Conservation (phyloP, 441 rosid genomes). For the Gossypium gossypioides region DNA sequence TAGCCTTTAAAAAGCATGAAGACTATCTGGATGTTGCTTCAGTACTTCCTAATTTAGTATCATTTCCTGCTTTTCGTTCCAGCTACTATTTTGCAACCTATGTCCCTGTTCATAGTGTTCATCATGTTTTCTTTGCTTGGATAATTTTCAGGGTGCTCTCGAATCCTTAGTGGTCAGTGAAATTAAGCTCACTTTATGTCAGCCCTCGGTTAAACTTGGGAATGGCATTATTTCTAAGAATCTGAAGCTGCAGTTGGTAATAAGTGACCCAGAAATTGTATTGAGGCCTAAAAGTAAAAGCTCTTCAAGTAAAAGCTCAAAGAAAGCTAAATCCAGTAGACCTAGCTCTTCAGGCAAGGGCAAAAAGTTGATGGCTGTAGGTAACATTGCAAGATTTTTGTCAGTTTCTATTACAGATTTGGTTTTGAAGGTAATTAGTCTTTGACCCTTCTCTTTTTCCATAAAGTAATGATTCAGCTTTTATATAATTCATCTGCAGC, state of each 20-base stretch:
- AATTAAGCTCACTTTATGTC: slow-evolving; percentile 74
- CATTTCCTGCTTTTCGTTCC: background rate
- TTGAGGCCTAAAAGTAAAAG: slow-evolving; percentile 51
- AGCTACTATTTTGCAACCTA: background rate
- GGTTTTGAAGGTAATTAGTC: slow-evolving; percentile 57
- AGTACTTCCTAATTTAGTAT: background rate
- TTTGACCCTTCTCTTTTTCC: slow-evolving; percentile 4
- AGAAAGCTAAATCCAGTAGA: slow-evolving; percentile 44
- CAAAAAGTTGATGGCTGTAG: slow-evolving; percentile 72
- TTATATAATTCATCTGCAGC: background rate
- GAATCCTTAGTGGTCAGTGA: slow-evolving; percentile 87
- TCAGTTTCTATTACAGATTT: slow-evolving; percentile 84
- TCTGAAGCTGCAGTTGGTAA: slow-evolving; percentile 72
- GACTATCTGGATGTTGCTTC: background rate
- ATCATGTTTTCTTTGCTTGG: slow-evolving; percentile 15
- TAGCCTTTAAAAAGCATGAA: background rate
- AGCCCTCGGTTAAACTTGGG: slow-evolving; percentile 82
- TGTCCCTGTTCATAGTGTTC: slow-evolving; percentile 2
- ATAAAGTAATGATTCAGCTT: background rate
- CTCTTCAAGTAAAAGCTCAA: slow-evolving; percentile 37
- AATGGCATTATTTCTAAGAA: slow-evolving; percentile 71
- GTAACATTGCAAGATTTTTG: slow-evolving; percentile 76
- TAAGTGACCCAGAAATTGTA: slow-evolving; percentile 71
- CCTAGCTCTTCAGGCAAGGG: slow-evolving; percentile 67
- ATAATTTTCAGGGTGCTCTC: slow-evolving; percentile 70